These are phyloP conservation scores for Staphylotrichum longicolle DNA, from an alignment of 495 filamentous ascomycete genomes.

Conservation along the genomic window DNA sequence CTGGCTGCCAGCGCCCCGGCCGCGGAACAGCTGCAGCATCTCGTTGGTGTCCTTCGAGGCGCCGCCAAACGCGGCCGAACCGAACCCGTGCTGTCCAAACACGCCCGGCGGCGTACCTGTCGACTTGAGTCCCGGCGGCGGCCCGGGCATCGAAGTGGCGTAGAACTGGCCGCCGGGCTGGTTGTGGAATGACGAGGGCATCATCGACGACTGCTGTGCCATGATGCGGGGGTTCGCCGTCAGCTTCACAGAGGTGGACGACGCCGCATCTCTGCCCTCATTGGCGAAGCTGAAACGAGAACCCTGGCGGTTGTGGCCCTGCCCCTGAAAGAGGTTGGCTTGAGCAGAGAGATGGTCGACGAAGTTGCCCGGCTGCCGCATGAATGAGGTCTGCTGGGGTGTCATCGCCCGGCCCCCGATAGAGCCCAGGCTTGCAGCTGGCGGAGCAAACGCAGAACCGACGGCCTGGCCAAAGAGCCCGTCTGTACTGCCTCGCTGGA, in stretches of 20 bases:
- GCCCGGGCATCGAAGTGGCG: constrained; percentile 72
- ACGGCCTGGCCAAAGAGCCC: constrained; percentile 54
- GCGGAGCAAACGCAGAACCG: constrained; percentile 51
- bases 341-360: constrained; percentile 53
- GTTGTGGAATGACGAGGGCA: constrained; percentile 67
- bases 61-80: constrained; percentile 54
- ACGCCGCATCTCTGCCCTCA: constrained; percentile 54
- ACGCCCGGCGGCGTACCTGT: constrained; percentile 87
- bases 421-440: constrained; percentile 46
- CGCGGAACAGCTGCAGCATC: constrained; percentile 72
- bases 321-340: constrained; percentile 63
- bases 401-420: constrained; percentile 69
- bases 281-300: constrained; percentile 89
- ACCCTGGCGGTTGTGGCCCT: constrained; percentile 79
- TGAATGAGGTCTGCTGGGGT: constrained; percentile 76
- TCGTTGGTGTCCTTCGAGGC: constrained; percentile 69
- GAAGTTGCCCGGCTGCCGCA: constrained; percentile 56
- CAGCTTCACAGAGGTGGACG: constrained; percentile 73
- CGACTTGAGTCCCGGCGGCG: constrained; percentile 92
- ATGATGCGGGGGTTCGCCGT: constrained; percentile 79
- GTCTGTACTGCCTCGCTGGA: constrained; percentile 59
- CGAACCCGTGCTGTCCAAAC: constrained; percentile 72
- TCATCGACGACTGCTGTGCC: constrained; percentile 85
- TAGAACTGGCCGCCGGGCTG: constrained; percentile 64
- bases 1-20: constrained; percentile 57